Evolutionary conservation across 805 yeast genomes (phyloP), one percentile per base, ranked within the genome.

Genomic region (Ogataea chonburiensis): DNA sequence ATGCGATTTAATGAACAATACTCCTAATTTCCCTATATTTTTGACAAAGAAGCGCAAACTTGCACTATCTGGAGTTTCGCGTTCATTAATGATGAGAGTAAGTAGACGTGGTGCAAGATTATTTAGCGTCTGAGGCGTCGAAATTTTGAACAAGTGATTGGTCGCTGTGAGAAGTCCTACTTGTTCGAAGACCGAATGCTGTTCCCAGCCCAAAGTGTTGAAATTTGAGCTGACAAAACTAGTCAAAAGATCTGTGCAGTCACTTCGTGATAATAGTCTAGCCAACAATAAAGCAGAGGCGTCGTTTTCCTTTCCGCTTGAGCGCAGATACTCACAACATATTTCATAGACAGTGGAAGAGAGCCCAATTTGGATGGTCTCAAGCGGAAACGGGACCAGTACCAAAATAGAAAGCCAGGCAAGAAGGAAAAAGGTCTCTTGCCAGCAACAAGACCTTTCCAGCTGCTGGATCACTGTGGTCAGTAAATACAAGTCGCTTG

Each of bases 341-440:
- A 70, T 42, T 0, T 46, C 40, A 28, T 65, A 70, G 1, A 81
- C 48, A 2, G 54, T 35, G 1, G 49, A 44, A 4, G 71, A 50
- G 5, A 73, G 55, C 0, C 58, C 38, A 0, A 52, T 39, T 3
- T 54, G 31, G 11, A 81, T 57, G 0, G 60, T 44, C 1, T 56
- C 59, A 17, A 89, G 61, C 2, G 75, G 70, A 52, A 89, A 88
- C 0, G 98, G 97, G 0, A 80, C 75, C n/a, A 84, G 61, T 0
- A 79, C 71, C 15, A 88, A 61, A 7, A 81, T 75, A 0, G 81
- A 71, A 7, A 86, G 66, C 95, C 96, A 89, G 3, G 83, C 63
- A 7, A 87, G 58, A 26, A 78, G 52, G 8, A 80, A 58, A 38
- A 64, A 79, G 22, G 61, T 53, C 19, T 64, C 65, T 31, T 70